phyloP scores from a whole-genome alignment of 2,329 filamentous ascomycete species.

The Sclerotiophoma versabilis region DNA sequence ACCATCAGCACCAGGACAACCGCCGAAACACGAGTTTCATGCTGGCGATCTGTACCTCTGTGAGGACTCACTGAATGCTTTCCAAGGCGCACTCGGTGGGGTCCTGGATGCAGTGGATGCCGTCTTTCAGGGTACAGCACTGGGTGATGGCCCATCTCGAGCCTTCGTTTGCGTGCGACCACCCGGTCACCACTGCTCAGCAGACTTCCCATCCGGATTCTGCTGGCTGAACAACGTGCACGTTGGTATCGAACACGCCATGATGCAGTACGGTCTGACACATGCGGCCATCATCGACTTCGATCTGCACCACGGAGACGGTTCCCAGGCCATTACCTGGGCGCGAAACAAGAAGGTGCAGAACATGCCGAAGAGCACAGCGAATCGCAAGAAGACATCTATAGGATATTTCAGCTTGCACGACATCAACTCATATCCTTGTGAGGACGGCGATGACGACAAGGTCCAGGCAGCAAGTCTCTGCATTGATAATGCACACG shows the following conservation, averaged over 20 bases:
- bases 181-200: conserved; percentile 94
- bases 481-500: conserved; percentile 92
- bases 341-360: conserved; percentile 78
- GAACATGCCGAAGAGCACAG: conserved; percentile 71
- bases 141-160: conserved; percentile 66
- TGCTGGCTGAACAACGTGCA: conserved; percentile 99
- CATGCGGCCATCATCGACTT: conserved; percentile 76
- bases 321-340: conserved; percentile 95
- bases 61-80: conserved; percentile 81
- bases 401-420: conserved; percentile 98
- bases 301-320: conserved; percentile 57
- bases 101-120: conserved; percentile 92
- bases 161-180: conserved; percentile 93
- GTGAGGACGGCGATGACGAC: conserved; percentile 89
- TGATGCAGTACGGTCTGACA: conserved; percentile 82
- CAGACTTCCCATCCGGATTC: conserved; percentile 88
- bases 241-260: conserved; percentile 91
- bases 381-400: conserved; percentile 79
- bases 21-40: conserved; percentile 74
- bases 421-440: conserved; percentile 98
- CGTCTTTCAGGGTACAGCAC: conserved; percentile 67
- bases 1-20: conserved; percentile 44
- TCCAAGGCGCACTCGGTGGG: conserved; percentile 90
- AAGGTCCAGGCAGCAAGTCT: conserved; percentile 94
- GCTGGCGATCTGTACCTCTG: conserved; percentile 92